A percentile compares a stretch with the other conserved stretches of the same genome.
These are phyloP conservation scores for Cyclotella atomus DNA, from an alignment of 108 stramenopile genomes.

Conservation along the genomic window DNA sequence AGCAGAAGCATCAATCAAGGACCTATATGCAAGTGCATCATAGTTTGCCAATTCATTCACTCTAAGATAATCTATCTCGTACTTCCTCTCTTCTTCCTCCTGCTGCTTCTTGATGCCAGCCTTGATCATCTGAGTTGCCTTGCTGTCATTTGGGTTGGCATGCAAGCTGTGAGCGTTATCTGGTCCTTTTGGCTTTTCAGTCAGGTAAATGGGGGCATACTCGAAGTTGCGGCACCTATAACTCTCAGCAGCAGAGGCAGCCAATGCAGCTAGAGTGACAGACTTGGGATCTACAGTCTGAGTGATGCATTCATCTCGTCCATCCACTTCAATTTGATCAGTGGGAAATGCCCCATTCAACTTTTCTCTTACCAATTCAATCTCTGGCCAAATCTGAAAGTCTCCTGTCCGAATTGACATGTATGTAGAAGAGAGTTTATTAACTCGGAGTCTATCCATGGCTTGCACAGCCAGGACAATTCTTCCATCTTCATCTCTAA, in stretches of 20 bases:
- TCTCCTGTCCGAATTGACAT: conserved; percentile 39
- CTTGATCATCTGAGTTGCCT: conserved; percentile 10
- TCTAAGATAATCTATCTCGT: conserved; percentile 19
- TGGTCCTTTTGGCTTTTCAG: conserved; percentile 31
- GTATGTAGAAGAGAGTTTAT: conserved; percentile 2
- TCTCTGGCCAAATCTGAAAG: conserved; percentile 52
- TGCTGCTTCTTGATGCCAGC: background rate
- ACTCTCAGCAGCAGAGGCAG: conserved; percentile 28
- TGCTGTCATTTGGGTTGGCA: conserved; percentile 11
- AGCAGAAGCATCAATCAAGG: conserved; percentile 11
- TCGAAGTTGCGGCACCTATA: conserved; percentile 42
- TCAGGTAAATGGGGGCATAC: conserved; percentile 32
- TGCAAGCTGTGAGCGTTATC: background rate
- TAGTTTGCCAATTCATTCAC: conserved; percentile 27
- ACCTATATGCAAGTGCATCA: conserved; percentile 26
- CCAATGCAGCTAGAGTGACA: conserved; percentile 37
- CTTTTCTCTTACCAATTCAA: conserved; percentile 41
- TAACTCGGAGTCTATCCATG: conserved; percentile 44
- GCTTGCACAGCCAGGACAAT: conserved; percentile 55
- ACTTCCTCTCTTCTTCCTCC: conserved; percentile 1
- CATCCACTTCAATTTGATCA: background rate
- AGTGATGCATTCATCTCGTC: background rate
- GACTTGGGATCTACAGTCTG: conserved; percentile 5
- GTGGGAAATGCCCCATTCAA: conserved; percentile 38
- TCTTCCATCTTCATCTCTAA: conserved; percentile 51